A percentile compares a stretch with the other conserved stretches of the same genome.
Conservation (phyloP, 164 flowering plant species). For the Buxus sempervirens region DNA sequence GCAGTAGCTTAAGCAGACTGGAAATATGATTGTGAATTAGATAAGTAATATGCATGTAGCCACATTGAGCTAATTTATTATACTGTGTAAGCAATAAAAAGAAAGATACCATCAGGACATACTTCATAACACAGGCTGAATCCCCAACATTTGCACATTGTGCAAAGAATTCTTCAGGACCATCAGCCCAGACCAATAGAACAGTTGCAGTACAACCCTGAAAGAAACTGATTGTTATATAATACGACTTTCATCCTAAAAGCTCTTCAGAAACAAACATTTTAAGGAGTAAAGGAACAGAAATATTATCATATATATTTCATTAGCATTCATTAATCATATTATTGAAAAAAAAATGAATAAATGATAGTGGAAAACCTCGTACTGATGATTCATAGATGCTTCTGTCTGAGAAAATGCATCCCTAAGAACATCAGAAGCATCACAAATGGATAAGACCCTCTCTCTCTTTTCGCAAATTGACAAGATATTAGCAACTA, state of each 20-base stretch:
- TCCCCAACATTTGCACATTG: slow-evolving; percentile 99
- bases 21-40: not conserved
- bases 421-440: slow-evolving; percentile 84
- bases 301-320: not conserved
- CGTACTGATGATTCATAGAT: slow-evolving; percentile 73
- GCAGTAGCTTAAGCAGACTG: not conserved
- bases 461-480: slow-evolving; percentile 56
- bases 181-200: slow-evolving; percentile 86
- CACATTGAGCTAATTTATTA: too few species aligned
- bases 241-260: not conserved
- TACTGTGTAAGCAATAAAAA: not conserved
- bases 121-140: slow-evolving; percentile 85
- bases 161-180: slow-evolving; percentile 52
- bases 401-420: slow-evolving; percentile 84
- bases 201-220: slow-evolving; percentile 99
- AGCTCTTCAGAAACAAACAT: not conserved
- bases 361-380: slow-evolving; percentile 47
- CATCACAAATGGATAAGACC: slow-evolving; percentile 66
- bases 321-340: not conserved
- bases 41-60: not conserved
- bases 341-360: not conserved
- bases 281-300: too few species aligned
- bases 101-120: slow-evolving; percentile 27
- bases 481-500: slow-evolving; percentile 56
- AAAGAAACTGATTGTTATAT: slow-evolving; percentile 17